Base-by-base conservation (phyloP, 1,284 basidiomycete species). In the Ganoderma lucidum region DNA sequence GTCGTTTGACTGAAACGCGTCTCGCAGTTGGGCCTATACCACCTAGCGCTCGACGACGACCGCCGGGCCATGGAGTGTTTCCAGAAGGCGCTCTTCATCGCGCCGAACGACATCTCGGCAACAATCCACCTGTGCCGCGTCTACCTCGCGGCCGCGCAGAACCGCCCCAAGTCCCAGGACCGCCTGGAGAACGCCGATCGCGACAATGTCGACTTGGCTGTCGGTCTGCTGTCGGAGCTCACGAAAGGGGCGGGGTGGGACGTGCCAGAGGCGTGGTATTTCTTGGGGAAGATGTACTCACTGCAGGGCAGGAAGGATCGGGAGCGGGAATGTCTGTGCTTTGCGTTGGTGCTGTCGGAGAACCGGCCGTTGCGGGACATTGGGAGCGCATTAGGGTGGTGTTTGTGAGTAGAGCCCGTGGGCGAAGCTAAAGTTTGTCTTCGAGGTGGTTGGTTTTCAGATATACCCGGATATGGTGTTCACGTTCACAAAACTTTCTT, bases 181-280 rank as follows among this genome's bases (percentile, higher is more conserved):
- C 72, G 71, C 42, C 64, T 74, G 32, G 71, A 71, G 44, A 58
- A 63, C 1, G 68, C 76, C 5, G 78, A 83, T 66, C 78, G 80
- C n/a, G 87, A 84, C 80, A 89, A 88, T 72, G 82, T 92, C n/a
- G 90, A 94, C 77, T 82, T 96, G 59, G 92, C 92, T 0, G 91
- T 91, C 9, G 90, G 90, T 2, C 81, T 96, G 75, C 80, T 94
- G 10, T 82, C 83, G 0, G 87, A 90, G 71, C 76, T 92, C 66
- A 89, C 90, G 1, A 83, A 85, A 23, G 89, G 90, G 0, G 79
- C 83, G 0, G 96, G 92, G 5, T 98, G 96, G 95, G 93, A 97
- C 78, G 87, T 93, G 2, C 89, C 95, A 0, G 96, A 98, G 79
- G 96, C 94, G 35, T 98, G 96, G 96, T 97, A 92, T 79, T 92